These are phyloP conservation scores for Xylariomycetidae sp. DNA, from an alignment of 2,329 filamentous ascomycete species.

Conservation along the genomic window DNA sequence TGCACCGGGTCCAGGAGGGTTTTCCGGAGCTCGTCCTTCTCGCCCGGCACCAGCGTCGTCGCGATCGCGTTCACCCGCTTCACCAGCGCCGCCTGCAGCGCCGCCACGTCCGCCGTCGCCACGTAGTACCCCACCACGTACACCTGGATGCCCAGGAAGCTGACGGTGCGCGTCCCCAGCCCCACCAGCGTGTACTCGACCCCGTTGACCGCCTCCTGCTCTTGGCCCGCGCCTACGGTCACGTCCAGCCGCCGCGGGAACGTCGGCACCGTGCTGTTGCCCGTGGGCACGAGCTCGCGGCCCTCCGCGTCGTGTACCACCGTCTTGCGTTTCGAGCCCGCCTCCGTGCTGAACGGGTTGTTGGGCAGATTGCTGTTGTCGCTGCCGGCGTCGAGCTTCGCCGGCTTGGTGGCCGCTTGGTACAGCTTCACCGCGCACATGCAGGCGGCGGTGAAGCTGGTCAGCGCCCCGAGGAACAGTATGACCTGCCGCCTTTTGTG, in stretches of 20 bases:
- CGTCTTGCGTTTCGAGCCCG: slow-evolving; percentile 47
- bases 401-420: slow-evolving; percentile 35
- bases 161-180: slow-evolving; percentile 81
- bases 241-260: slow-evolving; percentile 71
- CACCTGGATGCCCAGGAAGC: slow-evolving; percentile 83
- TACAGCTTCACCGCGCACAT: slow-evolving; percentile 39
- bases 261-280: slow-evolving; percentile 69
- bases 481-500: slow-evolving; percentile 45
- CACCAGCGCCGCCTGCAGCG: slow-evolving; percentile 72
- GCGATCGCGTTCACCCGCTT: slow-evolving; percentile 70
- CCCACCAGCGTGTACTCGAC: slow-evolving; percentile 83
- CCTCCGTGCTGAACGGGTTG: slow-evolving; percentile 42
- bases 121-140: slow-evolving; percentile 94
- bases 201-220: slow-evolving; percentile 28
- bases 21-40: slow-evolving; percentile 67
- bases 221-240: slow-evolving; percentile 25
- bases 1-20: slow-evolving; percentile 63
- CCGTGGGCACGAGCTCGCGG: slow-evolving; percentile 71
- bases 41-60: slow-evolving; percentile 74
- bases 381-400: slow-evolving; percentile 39
- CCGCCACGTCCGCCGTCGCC: slow-evolving; percentile 72
- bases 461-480: slow-evolving; percentile 42
- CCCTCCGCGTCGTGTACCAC: slow-evolving; percentile 63
- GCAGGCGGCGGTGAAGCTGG: slow-evolving; percentile 42
- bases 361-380: slow-evolving; percentile 39